phyloP scores from a whole-genome alignment of 805 yeast genomes.

The Candida boidinii region DNA sequence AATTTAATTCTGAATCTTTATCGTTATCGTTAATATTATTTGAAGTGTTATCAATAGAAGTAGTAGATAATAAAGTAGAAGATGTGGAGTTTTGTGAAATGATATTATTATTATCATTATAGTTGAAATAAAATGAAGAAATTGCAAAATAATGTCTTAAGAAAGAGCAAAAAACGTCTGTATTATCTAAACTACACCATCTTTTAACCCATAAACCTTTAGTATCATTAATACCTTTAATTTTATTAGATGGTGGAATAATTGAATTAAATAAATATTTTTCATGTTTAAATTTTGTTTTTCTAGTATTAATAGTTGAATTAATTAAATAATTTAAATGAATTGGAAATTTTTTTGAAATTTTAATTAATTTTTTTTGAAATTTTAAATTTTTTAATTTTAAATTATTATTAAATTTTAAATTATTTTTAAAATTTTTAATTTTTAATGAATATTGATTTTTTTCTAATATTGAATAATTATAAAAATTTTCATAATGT shows the following conservation, averaged over 20 bases:
- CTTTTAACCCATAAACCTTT: constrained; percentile 54
- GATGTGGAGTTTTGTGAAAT: neutral
- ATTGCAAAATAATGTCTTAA: constrained; percentile 46
- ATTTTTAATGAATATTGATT: too few relatives aligned
- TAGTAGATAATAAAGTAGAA: too few relatives aligned
- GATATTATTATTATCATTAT: neutral
- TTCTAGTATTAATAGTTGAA: constrained; percentile 14
- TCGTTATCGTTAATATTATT: too few relatives aligned
- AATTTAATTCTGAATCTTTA: constrained; percentile 6
- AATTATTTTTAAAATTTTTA: too few relatives aligned
- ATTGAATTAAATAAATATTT: constrained; percentile 26
- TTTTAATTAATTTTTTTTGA: too few relatives aligned
- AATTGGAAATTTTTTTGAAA: constrained; percentile 12
- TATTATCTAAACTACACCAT: constrained; percentile 46
- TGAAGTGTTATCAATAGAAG: too few relatives aligned
- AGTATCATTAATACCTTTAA: constrained; percentile 45
- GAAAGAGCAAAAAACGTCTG: constrained; percentile 53
- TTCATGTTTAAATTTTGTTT: constrained; percentile 19
- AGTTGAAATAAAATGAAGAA: constrained; percentile 13
- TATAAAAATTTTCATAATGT: constrained; percentile 25
- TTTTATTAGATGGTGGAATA: constrained; percentile 28
- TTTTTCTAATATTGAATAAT: constrained; percentile 12
- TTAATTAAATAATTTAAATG: constrained; percentile 16
- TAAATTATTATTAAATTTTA: too few relatives aligned
- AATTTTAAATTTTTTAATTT: too few relatives aligned